These are phyloP conservation scores for Ceratobasidium theobromae DNA, from an alignment of 1,284 basidiomycete species.

Conservation along the genomic window DNA sequence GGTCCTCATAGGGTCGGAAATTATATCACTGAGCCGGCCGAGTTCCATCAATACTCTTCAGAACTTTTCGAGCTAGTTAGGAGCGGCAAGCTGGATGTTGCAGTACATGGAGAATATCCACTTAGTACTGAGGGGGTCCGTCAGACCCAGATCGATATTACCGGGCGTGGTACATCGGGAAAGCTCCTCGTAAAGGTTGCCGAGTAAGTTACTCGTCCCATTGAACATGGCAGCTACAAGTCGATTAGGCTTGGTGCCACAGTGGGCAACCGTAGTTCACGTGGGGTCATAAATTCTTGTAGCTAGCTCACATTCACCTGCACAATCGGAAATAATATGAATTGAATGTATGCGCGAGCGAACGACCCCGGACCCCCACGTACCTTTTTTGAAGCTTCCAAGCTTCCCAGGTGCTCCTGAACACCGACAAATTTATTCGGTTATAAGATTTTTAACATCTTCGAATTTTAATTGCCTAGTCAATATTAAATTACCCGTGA, in stretches of 20 bases:
- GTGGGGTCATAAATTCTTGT: too few species aligned
- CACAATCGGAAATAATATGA: too few species aligned
- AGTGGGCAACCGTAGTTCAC: too few species aligned
- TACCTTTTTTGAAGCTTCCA: too few species aligned
- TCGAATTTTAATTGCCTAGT: too few species aligned
- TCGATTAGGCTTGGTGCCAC: neutral
- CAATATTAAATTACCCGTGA: too few species aligned
- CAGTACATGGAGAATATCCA: constrained; percentile 75
- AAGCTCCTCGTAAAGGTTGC: constrained; percentile 76
- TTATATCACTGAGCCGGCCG: constrained; percentile 71
- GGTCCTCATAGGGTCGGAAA: constrained; percentile 43
- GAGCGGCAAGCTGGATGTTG: constrained; percentile 65
- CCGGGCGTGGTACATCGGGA: constrained; percentile 75
- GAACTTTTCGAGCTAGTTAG: constrained; percentile 68
- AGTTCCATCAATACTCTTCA: constrained; percentile 64
- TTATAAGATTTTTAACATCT: too few species aligned
- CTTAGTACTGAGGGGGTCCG: constrained; percentile 80
- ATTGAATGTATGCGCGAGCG: too few species aligned
- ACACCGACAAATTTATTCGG: too few species aligned
- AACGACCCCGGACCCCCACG: too few species aligned
- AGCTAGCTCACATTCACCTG: too few species aligned
- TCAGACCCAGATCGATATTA: constrained; percentile 79
- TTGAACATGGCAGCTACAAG: neutral
- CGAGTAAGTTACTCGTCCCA: neutral
- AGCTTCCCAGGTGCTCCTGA: too few species aligned